Percentiles rank a stretch among this genome's conserved stretches.
phyloP scores from a whole-genome alignment of 345 rosid genomes.

The Alliaria petiolata region DNA sequence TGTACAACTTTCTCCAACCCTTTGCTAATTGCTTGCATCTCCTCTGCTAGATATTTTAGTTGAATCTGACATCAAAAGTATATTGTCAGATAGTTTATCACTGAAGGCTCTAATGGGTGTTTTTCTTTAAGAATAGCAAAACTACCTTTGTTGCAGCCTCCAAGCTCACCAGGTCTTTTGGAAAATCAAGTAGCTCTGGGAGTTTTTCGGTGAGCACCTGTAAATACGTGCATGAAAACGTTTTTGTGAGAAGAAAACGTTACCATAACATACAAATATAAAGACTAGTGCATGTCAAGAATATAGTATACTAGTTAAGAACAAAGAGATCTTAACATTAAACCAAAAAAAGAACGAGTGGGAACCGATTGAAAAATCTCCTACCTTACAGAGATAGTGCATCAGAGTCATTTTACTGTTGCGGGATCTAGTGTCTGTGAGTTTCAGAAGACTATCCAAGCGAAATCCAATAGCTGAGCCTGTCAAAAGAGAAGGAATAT shows the following conservation, averaged over 20 bases:
- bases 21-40: constrained; percentile 87
- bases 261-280: background rate
- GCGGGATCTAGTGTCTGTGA: constrained; percentile 74
- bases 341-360: background rate
- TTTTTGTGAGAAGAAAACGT: background rate
- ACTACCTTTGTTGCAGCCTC: constrained; percentile 72
- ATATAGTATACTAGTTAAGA: background rate
- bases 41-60: constrained; percentile 79
- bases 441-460: constrained; percentile 86
- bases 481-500: constrained; percentile 26
- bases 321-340: background rate
- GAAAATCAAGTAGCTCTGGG: constrained; percentile 66
- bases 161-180: constrained; percentile 61
- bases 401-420: constrained; percentile 86
- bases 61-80: constrained; percentile 51
- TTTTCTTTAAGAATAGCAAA: background rate
- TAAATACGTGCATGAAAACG: background rate
- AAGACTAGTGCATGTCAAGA: background rate
- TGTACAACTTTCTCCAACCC: constrained; percentile 77
- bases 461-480: constrained; percentile 94
- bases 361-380: background rate
- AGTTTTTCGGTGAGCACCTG: constrained; percentile 75
- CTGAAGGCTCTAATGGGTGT: background rate
- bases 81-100: constrained; percentile 2
- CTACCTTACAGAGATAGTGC: constrained; percentile 93